Conservation (phyloP, 305 asterid genomes). For the Coffea humblotiana region DNA sequence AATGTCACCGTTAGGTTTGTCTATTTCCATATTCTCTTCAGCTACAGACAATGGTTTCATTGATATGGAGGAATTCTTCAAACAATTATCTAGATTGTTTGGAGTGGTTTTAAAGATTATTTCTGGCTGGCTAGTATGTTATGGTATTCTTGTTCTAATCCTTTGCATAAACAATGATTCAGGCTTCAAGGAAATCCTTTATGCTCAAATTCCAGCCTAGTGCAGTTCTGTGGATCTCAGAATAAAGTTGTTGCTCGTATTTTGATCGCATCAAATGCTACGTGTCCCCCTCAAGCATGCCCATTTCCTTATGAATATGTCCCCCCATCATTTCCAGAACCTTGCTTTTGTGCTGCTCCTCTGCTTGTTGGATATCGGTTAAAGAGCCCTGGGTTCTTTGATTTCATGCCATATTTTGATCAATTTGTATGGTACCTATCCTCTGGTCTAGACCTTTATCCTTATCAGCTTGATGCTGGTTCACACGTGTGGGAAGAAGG, state of each 20-base stretch:
- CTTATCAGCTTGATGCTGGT: slow-evolving; percentile 61
- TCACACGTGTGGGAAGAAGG: slow-evolving; percentile 72
- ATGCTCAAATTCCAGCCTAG: slow-evolving; percentile 43
- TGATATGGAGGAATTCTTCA: background rate
- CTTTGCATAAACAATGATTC: slow-evolving; percentile 29
- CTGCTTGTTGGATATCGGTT: slow-evolving; percentile 77
- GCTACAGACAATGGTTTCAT: background rate
- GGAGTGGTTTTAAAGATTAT: background rate
- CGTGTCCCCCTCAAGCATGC: slow-evolving; percentile 55
- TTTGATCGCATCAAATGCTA: slow-evolving; percentile 29
- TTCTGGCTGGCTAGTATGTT: background rate
- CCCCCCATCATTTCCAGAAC: slow-evolving; percentile 42
- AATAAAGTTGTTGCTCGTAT: slow-evolving; percentile 36
- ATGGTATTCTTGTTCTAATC: slow-evolving; percentile 9
- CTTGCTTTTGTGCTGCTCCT: slow-evolving; percentile 87
- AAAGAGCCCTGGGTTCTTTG: slow-evolving; percentile 88
- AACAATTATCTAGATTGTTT: background rate
- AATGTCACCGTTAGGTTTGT: slow-evolving; percentile 71
- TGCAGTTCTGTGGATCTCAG: slow-evolving; percentile 52
- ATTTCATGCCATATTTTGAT: slow-evolving; percentile 61
- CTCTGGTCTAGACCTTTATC: slow-evolving; percentile 54
- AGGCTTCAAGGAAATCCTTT: slow-evolving; percentile 89
- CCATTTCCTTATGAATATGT: slow-evolving; percentile 67
- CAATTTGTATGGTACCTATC: slow-evolving; percentile 57
- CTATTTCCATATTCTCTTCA: slow-evolving; percentile 13